These are phyloP conservation scores for Kuraishia hungarica DNA, from an alignment of 805 yeast genomes.

Conservation along the genomic window DNA sequence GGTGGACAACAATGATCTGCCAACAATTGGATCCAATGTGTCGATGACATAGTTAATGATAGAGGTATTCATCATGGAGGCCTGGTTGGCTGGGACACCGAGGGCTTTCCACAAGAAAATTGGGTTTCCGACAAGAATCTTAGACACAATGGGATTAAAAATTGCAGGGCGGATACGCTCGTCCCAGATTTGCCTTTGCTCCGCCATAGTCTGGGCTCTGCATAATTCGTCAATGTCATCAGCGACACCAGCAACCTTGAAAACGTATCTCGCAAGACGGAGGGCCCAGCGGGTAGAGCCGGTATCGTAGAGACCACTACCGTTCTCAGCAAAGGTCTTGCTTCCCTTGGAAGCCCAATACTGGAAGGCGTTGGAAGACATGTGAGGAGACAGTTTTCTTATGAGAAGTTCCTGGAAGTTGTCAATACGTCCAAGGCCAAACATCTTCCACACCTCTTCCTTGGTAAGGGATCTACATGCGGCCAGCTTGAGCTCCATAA, in stretches of 20 bases:
- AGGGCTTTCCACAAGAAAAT: constrained; percentile 82
- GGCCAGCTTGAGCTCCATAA: constrained; percentile 72
- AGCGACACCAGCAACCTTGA: constrained; percentile 45
- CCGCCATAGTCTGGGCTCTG: constrained; percentile 44
- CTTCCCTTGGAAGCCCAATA: constrained; percentile 66
- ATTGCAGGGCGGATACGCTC: constrained; percentile 56
- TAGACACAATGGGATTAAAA: constrained; percentile 61
- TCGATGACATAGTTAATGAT: constrained; percentile 65
- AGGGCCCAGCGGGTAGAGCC: constrained; percentile 87
- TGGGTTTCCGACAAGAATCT: constrained; percentile 69
- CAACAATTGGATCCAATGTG: constrained; percentile 69
- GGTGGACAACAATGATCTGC: constrained; percentile 49
- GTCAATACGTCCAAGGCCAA: constrained; percentile 64
- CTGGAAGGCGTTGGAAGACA: constrained; percentile 76
- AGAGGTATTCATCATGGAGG: constrained; percentile 68
- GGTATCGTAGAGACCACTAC: constrained; percentile 66
- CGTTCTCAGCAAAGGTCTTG: constrained; percentile 42
- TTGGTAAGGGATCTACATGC: constrained; percentile 48
- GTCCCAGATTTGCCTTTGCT: constrained; percentile 62
- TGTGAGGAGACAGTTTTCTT: constrained; percentile 51
- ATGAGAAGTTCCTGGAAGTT: constrained; percentile 44
- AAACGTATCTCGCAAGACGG: constrained; percentile 54
- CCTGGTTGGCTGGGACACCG: constrained; percentile 86
- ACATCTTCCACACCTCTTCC: constrained; percentile 63
- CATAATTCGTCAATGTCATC: constrained; percentile 48